Evolutionary conservation across 1,284 basidiomycete genomes (phyloP), one percentile per base, ranked within the genome.

Genomic region (Pseudozyma sp.): DNA sequence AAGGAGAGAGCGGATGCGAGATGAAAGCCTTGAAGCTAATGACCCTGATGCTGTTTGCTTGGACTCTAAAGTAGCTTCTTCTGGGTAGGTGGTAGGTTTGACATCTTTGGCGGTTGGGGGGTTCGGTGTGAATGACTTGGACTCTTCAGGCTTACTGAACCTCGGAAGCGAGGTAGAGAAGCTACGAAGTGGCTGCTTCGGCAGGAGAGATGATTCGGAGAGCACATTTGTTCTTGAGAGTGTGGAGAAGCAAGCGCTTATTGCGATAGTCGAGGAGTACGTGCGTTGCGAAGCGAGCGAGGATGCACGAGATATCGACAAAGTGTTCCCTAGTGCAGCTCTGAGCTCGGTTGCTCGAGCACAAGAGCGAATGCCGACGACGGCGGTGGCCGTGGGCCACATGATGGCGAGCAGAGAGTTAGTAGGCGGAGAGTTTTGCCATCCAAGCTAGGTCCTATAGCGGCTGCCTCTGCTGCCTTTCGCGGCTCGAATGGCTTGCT

Each of bases 321-420:
- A 40, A 1, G 57, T 59, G 19, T 52, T 55, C 19, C 40, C 51
- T 6, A 60, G 31, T 12, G 35, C 59, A 21, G 25, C 16, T 48
- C 66, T 61, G 13, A 59, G 43, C 45, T 58, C 55, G 5, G 51
- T 5, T n/a, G 66, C 38, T 31, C 52, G 52, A 51, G 43, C 59
- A 38, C 60, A 69, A 3, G 59, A 59, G 52, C 66, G 66, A n/a
- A 69, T 45, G 60, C 66, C 66, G 43, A 69, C 56, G 19, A 63
- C 47, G 56, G 66, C 59, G 34, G 59, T 69, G 60, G 56, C 60
- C 54, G 52, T 48, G 39, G 53, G 59, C 66, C 66, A 69, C 66
- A 69, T 69, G 59, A 55, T 50, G 39, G 45, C 40, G 47, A 51
- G 21, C 19, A 36, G 38, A 38, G 14, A 39, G 25, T 36, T 38